phyloP scores from a whole-genome alignment of 2,329 filamentous ascomycete genomes.

The Juglanconis juglandina region DNA sequence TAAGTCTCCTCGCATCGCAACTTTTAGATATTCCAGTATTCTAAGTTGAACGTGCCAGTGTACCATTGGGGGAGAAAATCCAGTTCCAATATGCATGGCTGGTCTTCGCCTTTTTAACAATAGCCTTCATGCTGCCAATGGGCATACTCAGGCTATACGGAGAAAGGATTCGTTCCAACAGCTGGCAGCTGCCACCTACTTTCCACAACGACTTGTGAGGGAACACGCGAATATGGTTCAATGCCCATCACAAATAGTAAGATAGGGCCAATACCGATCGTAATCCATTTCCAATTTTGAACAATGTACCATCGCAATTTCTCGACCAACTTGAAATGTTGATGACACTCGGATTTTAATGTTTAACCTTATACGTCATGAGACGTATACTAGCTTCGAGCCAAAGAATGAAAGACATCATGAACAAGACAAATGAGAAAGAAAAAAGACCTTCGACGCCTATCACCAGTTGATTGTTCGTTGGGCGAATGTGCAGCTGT shows the following conservation, averaged over 20 bases:
- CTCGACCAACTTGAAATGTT: no score
- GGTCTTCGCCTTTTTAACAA: slow-evolving; percentile 26
- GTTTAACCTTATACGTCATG: no score
- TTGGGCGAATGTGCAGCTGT: no score
- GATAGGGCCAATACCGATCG: no score
- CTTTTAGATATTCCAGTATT: background rate
- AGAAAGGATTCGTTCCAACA: slow-evolving; percentile 19
- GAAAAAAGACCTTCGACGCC: no score
- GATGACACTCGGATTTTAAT: no score
- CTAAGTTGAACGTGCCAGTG: slow-evolving; percentile 6
- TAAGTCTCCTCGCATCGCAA: background rate
- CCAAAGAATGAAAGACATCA: no score
- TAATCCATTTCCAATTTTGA: background rate
- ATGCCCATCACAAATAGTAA: no score
- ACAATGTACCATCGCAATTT: background rate
- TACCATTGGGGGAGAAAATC: slow-evolving; percentile 26
- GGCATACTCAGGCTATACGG: slow-evolving; percentile 24
- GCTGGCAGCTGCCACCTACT: slow-evolving; percentile 21
- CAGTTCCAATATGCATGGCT: slow-evolving; percentile 29
- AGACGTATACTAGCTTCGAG: no score
- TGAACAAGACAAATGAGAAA: no score
- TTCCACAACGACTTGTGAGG: slow-evolving; percentile 17
- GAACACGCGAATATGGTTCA: no score
- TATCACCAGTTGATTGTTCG: no score
- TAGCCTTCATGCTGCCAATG: slow-evolving; percentile 24